Evolutionary conservation across 495 filamentous ascomycete species (phyloP).

Genomic region (Chaetomium cochliodes): DNA sequence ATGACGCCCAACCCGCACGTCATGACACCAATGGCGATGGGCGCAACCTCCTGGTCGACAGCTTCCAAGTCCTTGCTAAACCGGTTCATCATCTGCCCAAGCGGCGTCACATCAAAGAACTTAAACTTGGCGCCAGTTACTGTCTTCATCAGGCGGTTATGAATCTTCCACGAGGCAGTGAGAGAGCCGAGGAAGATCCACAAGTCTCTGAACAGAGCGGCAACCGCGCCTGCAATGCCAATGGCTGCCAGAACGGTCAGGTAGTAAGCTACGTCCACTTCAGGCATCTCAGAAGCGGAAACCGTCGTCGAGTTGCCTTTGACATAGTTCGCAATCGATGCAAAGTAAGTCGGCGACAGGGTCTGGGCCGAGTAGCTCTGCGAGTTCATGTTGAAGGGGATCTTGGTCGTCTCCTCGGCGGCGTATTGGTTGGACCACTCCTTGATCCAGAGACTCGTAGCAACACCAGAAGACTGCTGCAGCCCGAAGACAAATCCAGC

Average conservation of each 20-base stretch:
- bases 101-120: constrained; percentile 96
- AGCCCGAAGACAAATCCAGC: constrained; percentile 69
- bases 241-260: constrained; percentile 78
- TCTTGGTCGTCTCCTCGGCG: constrained; percentile 33
- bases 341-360: constrained; percentile 39
- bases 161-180: constrained; percentile 81
- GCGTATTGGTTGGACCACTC: constrained; percentile 70
- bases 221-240: constrained; percentile 65
- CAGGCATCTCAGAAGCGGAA: constrained; percentile 29
- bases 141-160: constrained; percentile 71
- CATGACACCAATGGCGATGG: constrained; percentile 70
- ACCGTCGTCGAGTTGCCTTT: constrained; percentile 29
- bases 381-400: constrained; percentile 39
- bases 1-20: constrained; percentile 61
- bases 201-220: constrained; percentile 76
- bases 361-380: constrained; percentile 35
- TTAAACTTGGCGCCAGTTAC: constrained; percentile 88
- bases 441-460: constrained; percentile 89
- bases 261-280: constrained; percentile 82
- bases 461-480: constrained; percentile 80
- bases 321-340: constrained; percentile 36
- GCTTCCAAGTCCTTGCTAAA: constrained; percentile 98
- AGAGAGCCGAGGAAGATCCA: constrained; percentile 92
- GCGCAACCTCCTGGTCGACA: constrained; percentile 93
- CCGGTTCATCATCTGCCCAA: constrained; percentile 96